Conservation (phyloP, 768 basidiomycete species). For the Naematelia aurantialba region DNA sequence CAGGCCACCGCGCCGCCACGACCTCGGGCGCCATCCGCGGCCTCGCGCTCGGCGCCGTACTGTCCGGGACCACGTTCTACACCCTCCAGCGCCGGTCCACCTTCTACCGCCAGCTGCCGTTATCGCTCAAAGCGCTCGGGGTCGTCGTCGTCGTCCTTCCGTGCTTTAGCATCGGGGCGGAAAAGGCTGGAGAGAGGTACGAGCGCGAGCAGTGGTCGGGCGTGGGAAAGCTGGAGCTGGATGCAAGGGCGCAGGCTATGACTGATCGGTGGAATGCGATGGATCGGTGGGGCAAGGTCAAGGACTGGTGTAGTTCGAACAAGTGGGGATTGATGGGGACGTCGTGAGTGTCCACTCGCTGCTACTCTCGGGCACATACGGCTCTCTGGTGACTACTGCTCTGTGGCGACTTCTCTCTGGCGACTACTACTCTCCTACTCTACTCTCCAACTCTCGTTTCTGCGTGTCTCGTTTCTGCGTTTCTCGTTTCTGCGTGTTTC, state of each 20-base stretch:
- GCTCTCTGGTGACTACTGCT: too few relatives aligned
- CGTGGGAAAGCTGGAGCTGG: slow-evolving; percentile 37
- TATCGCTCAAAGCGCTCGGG: slow-evolving; percentile 43
- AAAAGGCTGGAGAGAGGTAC: slow-evolving; percentile 46
- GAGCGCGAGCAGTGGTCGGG: slow-evolving; percentile 39
- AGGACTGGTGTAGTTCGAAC: slow-evolving; percentile 41
- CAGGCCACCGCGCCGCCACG: slow-evolving; percentile 31
- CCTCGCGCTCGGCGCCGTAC: slow-evolving; percentile 22
- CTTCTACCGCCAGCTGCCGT: slow-evolving; percentile 35
- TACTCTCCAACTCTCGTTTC: neutral
- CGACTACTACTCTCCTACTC: neutral
- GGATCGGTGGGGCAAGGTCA: slow-evolving; percentile 27
- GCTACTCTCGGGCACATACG: neutral
- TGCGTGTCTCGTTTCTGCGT: too few relatives aligned
- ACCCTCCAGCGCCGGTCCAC: slow-evolving; percentile 21
- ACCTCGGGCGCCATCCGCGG: slow-evolving; percentile 39
- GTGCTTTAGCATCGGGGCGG: slow-evolving; percentile 37
- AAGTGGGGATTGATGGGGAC: slow-evolving; percentile 45
- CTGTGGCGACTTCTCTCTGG: too few relatives aligned
- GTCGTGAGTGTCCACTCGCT: slow-evolving; percentile 26
- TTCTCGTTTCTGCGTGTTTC: too few relatives aligned
- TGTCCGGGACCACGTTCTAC: slow-evolving; percentile 31
- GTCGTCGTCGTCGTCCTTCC: slow-evolving; percentile 38
- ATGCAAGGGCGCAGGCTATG: slow-evolving; percentile 24
- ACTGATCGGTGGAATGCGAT: slow-evolving; percentile 34